Base-by-base conservation (phyloP, 805 yeast species). In the Starmerella ratchasimensis region DNA sequence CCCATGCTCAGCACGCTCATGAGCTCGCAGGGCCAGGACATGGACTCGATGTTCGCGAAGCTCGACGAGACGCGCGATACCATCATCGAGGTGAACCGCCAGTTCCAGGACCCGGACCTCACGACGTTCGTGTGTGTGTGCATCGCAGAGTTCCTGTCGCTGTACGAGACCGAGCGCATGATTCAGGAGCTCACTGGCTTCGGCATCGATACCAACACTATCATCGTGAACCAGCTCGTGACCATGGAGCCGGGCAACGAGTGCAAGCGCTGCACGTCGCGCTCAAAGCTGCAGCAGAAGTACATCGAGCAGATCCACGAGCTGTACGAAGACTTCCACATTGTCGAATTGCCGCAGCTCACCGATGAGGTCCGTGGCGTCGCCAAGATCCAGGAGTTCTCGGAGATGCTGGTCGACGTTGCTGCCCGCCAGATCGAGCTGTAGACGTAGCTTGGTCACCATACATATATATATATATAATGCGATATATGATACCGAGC, bases 131-230 rank as follows among this genome's bases (percentile, higher is more conserved):
- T 90, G 23, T 90, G 96, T 63, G 98, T 90, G 31, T 90, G 99
- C 62, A 90, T 90, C 48, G 83, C 96, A 34, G 99, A 90, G 64
- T 90, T 90, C 62, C 68, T 90, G 55, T 86, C 97, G 1, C 67
- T 90, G 33, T 90, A 90, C 60, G 99, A 90, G 62, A 88, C 97
- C 15, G 99, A 90, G 64, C 76, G 99, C 63, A 73, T 90, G 76
- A 81, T 90, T 49, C 99, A 90, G 64, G 99, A 90, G 59, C 72
- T 90, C 58, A 79, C 84, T 62, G 75, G 88, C 38, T 90, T 82
- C 62, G 80, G 84, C 48, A 90, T 90, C 78, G 99, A 90, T 60
- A 94, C 93, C 45, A 88, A 84, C 60, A 80, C 95, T 27, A 90
- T 90, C 53, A 86, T 90, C 45, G 94, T 93, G 37, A 90, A 90